phyloP scores from a whole-genome alignment of 2,329 filamentous ascomycete genomes.

The Drechslera avenae region DNA sequence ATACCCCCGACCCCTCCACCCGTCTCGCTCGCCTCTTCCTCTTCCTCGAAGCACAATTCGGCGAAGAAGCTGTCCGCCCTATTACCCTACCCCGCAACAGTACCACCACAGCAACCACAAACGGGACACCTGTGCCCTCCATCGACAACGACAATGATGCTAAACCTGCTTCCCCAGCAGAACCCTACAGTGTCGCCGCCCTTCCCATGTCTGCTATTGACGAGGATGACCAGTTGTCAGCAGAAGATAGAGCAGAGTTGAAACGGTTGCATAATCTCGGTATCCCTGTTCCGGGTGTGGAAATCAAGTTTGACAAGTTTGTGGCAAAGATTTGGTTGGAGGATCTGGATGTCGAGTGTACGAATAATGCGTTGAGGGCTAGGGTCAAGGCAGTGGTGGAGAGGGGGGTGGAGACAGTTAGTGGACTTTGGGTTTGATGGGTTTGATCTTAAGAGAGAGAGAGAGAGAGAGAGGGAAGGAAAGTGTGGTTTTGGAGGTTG shows the following conservation, averaged over 20 bases:
- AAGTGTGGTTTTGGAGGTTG: background rate
- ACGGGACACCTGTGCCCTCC: conserved; percentile 1
- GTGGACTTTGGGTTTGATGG: conserved; percentile 37
- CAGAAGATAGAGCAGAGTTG: conserved; percentile 61
- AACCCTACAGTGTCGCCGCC: conserved; percentile 18
- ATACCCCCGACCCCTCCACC: conserved; percentile 72
- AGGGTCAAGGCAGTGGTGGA: conserved; percentile 89
- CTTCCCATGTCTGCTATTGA: background rate
- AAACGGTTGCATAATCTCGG: conserved; percentile 80
- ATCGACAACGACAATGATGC: no score
- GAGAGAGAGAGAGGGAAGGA: no score
- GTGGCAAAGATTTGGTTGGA: conserved; percentile 91
- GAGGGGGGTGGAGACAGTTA: conserved; percentile 81
- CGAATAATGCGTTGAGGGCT: conserved; percentile 77
- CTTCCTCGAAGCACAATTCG: conserved; percentile 97
- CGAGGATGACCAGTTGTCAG: conserved; percentile 8
- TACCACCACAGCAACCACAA: conserved; percentile 29
- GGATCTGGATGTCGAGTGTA: conserved; percentile 85
- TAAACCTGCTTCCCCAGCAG: no score
- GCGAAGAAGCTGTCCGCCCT: conserved; percentile 77
- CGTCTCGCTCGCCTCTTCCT: conserved; percentile 85
- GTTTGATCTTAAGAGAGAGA: no score
- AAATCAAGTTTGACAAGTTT: conserved; percentile 86
- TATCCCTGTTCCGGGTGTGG: conserved; percentile 87
- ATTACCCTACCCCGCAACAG: conserved; percentile 69